Evolutionary conservation across 805 yeast genomes (phyloP).

Genomic region (Myxozyma neglecta): DNA sequence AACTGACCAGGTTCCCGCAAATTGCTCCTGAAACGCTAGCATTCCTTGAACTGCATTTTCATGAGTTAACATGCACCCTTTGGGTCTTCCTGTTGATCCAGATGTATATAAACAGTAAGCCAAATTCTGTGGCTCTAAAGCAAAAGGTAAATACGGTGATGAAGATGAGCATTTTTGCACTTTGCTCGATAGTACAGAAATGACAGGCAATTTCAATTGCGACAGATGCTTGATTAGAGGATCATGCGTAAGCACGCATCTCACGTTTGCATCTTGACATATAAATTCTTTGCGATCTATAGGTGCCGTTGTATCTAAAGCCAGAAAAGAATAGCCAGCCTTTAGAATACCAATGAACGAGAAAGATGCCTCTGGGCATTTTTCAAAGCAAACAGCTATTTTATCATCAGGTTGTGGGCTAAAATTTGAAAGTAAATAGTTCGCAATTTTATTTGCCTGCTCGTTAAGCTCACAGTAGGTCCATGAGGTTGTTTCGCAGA

Average conservation of each 20-base stretch:
- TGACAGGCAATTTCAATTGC: not conserved
- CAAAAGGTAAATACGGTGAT: not conserved
- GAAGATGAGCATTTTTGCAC: not conserved
- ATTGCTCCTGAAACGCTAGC: slow-evolving; percentile 33
- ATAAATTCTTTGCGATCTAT: slow-evolving; percentile 29
- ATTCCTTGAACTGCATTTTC: slow-evolving; percentile 35
- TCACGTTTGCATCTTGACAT: slow-evolving; percentile 26
- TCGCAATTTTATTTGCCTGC: slow-evolving; percentile 31
- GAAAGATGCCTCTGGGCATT: slow-evolving; percentile 33
- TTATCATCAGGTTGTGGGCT: slow-evolving; percentile 13
- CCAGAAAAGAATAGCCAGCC: slow-evolving; percentile 34
- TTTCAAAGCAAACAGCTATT: slow-evolving; percentile 34
- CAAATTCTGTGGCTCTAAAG: slow-evolving; percentile 11
- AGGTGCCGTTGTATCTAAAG: slow-evolving; percentile 34
- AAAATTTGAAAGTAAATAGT: slow-evolving; percentile 10
- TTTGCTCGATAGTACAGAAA: not conserved
- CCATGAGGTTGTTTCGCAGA: slow-evolving; percentile 11
- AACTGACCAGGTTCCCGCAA: slow-evolving; percentile 21
- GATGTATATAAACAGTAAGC: slow-evolving; percentile 36
- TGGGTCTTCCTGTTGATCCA: slow-evolving; percentile 37
- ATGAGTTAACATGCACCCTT: slow-evolving; percentile 36
- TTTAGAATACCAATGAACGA: slow-evolving; percentile 33
- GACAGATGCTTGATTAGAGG: not conserved
- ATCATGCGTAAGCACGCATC: slow-evolving; percentile 27
- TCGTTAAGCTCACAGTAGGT: slow-evolving; percentile 28